Evolutionary conservation across 2,329 filamentous ascomycete genomes (phyloP).

Genomic region (Fusarium sp.): DNA sequence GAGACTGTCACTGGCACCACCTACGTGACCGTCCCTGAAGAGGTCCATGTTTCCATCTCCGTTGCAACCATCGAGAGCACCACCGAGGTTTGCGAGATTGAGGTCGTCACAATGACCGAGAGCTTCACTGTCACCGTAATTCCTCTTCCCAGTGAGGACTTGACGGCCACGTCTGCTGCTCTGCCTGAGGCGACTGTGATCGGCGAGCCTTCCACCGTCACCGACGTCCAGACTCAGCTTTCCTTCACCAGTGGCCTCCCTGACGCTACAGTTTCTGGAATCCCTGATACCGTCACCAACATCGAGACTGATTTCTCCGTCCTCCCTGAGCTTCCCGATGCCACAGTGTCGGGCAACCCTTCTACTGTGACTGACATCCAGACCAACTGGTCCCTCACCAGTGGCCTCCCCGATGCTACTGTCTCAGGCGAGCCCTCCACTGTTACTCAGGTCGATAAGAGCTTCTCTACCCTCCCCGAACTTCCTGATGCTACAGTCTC

Average conservation of each 20-base stretch:
- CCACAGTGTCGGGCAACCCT: slow-evolving; percentile 39
- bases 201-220: slow-evolving; percentile 46
- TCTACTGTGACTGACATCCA: slow-evolving; percentile 44
- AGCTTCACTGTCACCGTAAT: slow-evolving; percentile 44
- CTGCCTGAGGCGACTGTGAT: slow-evolving; percentile 39
- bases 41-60: slow-evolving; percentile 39
- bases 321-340: slow-evolving; percentile 32
- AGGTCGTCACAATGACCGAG: slow-evolving; percentile 37
- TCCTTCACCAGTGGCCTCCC: slow-evolving; percentile 45
- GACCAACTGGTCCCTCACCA: slow-evolving; percentile 42
- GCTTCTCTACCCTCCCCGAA: slow-evolving; percentile 15
- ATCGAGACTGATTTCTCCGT: slow-evolving; percentile 33
- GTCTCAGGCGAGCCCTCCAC: slow-evolving; percentile 44
- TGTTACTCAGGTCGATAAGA: slow-evolving; percentile 38
- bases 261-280: slow-evolving; percentile 47
- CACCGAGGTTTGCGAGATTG: slow-evolving; percentile 35
- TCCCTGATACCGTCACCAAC: slow-evolving; percentile 45
- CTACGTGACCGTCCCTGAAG: slow-evolving; percentile 42
- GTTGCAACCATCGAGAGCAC: slow-evolving; percentile 37
- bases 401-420: slow-evolving; percentile 38
- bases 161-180: slow-evolving; percentile 27
- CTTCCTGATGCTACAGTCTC: slow-evolving; percentile 38
- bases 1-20: slow-evolving; percentile 43
- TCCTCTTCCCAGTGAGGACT: slow-evolving; percentile 33
- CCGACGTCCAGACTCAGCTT: slow-evolving; percentile 43